Evolutionary conservation across 1,284 basidiomycete genomes (phyloP).

Genomic region (Salmacisia buchloeana): DNA sequence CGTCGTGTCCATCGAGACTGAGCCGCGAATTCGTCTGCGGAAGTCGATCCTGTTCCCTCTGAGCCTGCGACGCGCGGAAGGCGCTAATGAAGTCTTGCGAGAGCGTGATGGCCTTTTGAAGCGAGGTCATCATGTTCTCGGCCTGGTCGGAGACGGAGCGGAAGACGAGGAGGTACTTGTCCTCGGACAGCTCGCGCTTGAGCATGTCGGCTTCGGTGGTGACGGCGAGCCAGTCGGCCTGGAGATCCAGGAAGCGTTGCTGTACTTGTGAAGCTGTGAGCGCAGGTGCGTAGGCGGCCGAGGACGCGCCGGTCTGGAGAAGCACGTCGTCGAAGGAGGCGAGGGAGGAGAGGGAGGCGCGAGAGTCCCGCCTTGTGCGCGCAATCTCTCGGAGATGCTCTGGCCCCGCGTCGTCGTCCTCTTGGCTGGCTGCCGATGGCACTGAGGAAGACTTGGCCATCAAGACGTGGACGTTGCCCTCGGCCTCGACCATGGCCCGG

Average conservation of each 20-base stretch:
- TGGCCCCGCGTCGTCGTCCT: too few relatives aligned
- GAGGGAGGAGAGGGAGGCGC: conserved; percentile 22
- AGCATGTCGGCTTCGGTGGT: conserved; percentile 74
- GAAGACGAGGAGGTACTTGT: conserved; percentile 92
- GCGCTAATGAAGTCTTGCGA: conserved; percentile 61
- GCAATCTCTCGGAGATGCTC: conserved; percentile 13
- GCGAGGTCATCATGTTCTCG: conserved; percentile 89
- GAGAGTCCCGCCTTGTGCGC: conserved; percentile 15
- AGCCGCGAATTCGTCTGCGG: background rate
- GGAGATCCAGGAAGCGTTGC: conserved; percentile 20
- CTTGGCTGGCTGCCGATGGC: conserved; percentile 25
- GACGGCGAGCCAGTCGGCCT: conserved; percentile 69
- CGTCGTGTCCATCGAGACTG: background rate
- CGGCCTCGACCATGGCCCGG: conserved; percentile 16
- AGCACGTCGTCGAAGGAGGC: conserved; percentile 23
- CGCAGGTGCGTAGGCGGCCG: conserved; percentile 17
- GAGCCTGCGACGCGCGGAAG: conserved; percentile 20
- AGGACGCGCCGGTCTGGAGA: conserved; percentile 5
- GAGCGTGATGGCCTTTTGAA: conserved; percentile 80
- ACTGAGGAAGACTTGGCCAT: background rate
- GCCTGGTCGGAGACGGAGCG: conserved; percentile 84
- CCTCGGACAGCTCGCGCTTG: conserved; percentile 84
- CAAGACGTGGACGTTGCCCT: background rate
- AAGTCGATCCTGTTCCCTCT: background rate
- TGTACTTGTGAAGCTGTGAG: conserved; percentile 15